A percentile compares a stretch with the other conserved stretches of the same genome.
These are phyloP conservation scores for Saturnispora zaruensis DNA, from an alignment of 805 yeast species.

Conservation along the genomic window DNA sequence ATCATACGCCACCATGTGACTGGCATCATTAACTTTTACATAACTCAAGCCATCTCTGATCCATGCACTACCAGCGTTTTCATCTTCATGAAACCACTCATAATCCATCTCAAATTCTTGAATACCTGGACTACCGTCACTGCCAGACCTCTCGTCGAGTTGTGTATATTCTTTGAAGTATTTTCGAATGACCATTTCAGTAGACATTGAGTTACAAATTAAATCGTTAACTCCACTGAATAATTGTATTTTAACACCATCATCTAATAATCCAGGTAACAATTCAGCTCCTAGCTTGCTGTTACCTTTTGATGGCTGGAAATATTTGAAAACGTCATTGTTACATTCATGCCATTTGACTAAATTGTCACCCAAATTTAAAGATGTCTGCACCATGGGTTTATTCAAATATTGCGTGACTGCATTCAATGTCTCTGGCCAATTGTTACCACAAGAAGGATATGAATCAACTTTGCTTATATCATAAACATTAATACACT, in stretches of 20 bases:
- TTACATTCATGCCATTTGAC: slow-evolving; percentile 74
- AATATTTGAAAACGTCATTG: slow-evolving; percentile 41
- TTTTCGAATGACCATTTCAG: slow-evolving; percentile 53
- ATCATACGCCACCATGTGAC: slow-evolving; percentile 94
- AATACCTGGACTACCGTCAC: slow-evolving; percentile 1
- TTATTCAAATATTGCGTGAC: slow-evolving; percentile 44
- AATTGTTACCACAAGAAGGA: slow-evolving; percentile 85
- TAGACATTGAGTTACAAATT: slow-evolving; percentile 77
- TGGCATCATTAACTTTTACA: slow-evolving; percentile 62
- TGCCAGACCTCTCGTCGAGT: not conserved
- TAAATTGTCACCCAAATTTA: slow-evolving; percentile 37
- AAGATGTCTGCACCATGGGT: slow-evolving; percentile 37
- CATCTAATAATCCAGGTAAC: slow-evolving; percentile 54
- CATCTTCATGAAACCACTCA: slow-evolving; percentile 39
- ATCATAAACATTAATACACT: slow-evolving; percentile 82
- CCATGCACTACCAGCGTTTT: slow-evolving; percentile 32
- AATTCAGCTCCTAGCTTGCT: slow-evolving; percentile 56
- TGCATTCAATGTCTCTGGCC: slow-evolving; percentile 63
- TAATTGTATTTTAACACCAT: slow-evolving; percentile 50
- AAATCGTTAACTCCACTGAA: slow-evolving; percentile 86
- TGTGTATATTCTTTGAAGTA: slow-evolving; percentile 24
- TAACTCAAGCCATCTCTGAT: slow-evolving; percentile 67
- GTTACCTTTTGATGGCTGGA: slow-evolving; percentile 36
- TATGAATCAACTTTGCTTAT: slow-evolving; percentile 57
- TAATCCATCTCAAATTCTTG: slow-evolving; percentile 11